Conservation (phyloP, 2,329 filamentous ascomycete genomes). For the Nakataea oryzae region DNA sequence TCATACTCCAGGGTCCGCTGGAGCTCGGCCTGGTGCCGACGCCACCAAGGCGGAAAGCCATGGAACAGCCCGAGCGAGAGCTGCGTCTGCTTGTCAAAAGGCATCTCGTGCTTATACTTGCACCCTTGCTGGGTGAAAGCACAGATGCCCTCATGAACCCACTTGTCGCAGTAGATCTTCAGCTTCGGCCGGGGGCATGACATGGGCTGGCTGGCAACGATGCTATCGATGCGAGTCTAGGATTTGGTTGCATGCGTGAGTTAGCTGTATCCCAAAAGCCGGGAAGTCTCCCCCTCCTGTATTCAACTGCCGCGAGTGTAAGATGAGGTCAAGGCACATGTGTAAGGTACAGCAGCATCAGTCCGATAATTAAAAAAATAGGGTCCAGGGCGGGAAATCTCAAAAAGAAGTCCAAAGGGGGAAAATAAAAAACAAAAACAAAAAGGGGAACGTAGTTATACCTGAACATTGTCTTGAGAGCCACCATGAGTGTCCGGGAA, state of each 20-base stretch:
- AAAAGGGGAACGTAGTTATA: not conserved
- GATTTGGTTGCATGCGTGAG: not conserved
- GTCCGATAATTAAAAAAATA: too few species aligned
- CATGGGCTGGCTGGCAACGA: slow-evolving; percentile 20
- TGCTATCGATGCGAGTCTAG: slow-evolving; percentile 26
- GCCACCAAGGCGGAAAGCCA: slow-evolving; percentile 51
- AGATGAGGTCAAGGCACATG: not conserved
- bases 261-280: not conserved
- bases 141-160: slow-evolving; percentile 78
- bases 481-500: not conserved
- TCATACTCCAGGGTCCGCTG: not conserved
- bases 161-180: slow-evolving; percentile 81
- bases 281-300: not conserved
- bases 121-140: slow-evolving; percentile 80
- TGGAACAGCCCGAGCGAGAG: slow-evolving; percentile 60
- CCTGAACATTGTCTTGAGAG: not conserved
- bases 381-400: not conserved
- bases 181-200: slow-evolving; percentile 28
- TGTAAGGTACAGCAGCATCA: too few species aligned
- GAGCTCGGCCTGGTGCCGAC: slow-evolving; percentile 38
- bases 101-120: slow-evolving; percentile 87
- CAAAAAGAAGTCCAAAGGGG: not conserved
- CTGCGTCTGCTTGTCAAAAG: slow-evolving; percentile 54
- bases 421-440: not conserved
- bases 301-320: too few species aligned